Evolutionary conservation across 2,329 filamentous ascomycete genomes (phyloP), one percentile per base, ranked within the genome.

Genomic region (Beauveria australis): DNA sequence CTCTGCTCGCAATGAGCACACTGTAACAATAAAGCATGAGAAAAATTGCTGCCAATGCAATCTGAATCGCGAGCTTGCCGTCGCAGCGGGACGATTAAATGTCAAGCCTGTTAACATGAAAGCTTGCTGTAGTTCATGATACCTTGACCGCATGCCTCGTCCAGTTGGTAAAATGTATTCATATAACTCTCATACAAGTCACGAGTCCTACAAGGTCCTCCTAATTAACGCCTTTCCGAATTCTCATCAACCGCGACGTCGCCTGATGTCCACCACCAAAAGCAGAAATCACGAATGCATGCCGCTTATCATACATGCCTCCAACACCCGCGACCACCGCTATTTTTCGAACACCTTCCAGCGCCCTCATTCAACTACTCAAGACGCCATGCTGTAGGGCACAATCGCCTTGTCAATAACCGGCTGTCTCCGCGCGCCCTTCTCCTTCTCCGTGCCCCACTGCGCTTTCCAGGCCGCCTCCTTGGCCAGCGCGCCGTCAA

Each of bases 381-480:
- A 55, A 65, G 63, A 72, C 49, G 66, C 66, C 75, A 79, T 80
- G 52, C 75, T 78, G 66, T 82, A 85, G 16, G 83, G 81, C 60
- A 86, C 82, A 66, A 86, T 81, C 2, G 83, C 82, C 73, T 87
- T 87, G 72, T 88, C 84, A 63, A 88, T 85, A 46, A 80, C 70
- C 1, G 83, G 84, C 53, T 76, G 70, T 53, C 78, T 74, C 59
- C 84, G 76, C 44, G 78, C 76, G 62, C 74, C 78, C 61, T 84
- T 83, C 10, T 79, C 74, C 41, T 72, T 78, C 74, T 97, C 92
- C 5, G 82, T 80, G 18, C 82, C 83, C 91, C 92, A 96, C 64
- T 80, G 81, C 37, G 74, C 77, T 71, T 89, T 89, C 89, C 92
- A 97, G 59, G 81, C 75, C 63, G 75, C 72, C 72, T 96, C 90